A percentile compares a stretch with the other conserved stretches of the same genome.
These are phyloP conservation scores for Cyclotella choctawhatcheeana DNA, from an alignment of 108 stramenopile species.

Conservation along the genomic window DNA sequence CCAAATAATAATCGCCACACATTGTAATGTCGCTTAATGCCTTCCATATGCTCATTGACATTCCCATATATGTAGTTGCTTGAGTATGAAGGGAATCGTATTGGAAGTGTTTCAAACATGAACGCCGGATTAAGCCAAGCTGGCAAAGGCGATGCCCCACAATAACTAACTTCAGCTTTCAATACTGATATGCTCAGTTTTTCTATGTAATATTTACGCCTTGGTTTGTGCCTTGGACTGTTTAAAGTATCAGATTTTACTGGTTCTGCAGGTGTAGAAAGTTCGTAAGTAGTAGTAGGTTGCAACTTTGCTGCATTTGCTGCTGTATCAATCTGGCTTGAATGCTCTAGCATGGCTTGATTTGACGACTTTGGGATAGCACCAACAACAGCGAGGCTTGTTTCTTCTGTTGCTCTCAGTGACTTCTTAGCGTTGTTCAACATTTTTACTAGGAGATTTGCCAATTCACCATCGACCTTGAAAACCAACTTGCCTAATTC, in stretches of 20 bases:
- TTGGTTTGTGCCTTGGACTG: constrained; percentile 21
- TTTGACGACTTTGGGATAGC: background rate
- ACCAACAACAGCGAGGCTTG: background rate
- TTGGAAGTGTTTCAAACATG: constrained; percentile 61
- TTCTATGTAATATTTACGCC: constrained; percentile 70
- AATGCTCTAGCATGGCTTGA: background rate
- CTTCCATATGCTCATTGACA: constrained; percentile 54
- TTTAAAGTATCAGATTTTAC: constrained; percentile 37
- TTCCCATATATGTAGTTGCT: constrained; percentile 59
- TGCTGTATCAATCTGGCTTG: background rate
- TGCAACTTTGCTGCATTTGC: constrained; percentile 1
- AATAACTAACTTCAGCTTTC: constrained; percentile 64
- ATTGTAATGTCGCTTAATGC: constrained; percentile 58
- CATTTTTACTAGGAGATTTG: constrained; percentile 3
- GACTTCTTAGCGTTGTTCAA: background rate
- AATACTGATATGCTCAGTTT: constrained; percentile 57
- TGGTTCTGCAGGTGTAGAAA: background rate
- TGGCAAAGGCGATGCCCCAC: constrained; percentile 53
- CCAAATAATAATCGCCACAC: constrained; percentile 67
- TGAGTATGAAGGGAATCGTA: constrained; percentile 55
- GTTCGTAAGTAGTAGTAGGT: too few relatives aligned
- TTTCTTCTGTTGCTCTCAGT: constrained; percentile 27
- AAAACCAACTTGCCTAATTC: constrained; percentile 9
- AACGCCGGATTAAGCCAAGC: constrained; percentile 50
- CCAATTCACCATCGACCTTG: constrained; percentile 16